Base-by-base conservation (phyloP, 768 basidiomycete genomes). In the Suillus brevipes region DNA sequence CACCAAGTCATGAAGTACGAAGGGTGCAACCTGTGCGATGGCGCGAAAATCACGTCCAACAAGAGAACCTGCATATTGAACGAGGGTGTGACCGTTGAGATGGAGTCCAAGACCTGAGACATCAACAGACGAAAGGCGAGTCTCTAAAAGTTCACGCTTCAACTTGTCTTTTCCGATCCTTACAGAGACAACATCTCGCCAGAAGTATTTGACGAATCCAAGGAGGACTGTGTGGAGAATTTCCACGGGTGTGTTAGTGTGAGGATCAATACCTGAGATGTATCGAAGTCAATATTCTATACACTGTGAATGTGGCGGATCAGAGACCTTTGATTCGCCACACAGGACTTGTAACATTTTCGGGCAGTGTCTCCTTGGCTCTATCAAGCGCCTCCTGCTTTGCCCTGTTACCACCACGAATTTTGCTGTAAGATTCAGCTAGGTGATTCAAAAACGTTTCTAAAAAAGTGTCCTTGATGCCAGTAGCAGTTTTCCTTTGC, bases 131-230 rank as follows among this genome's bases (percentile, higher is more conserved):
- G 60, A 63, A 1, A 67, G 45, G 9, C 37, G 55, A 9, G 64
- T 53, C n/a, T 53, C 28, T 25, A 49, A 49, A 25, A 67, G 64
- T 4, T 63, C 59, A 36, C 7, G n/a, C 18, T 66, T 63, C 36
- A 56, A 38, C 23, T 63, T 63, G 34, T 63, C 56, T 20, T 62
- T 62, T 20, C 59, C 56, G 12, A 42, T 59, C 23, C 47, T 23
- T 14, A 49, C 23, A 9, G 38, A 57, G 8, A 68, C 64, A 6
- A 45, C 62, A 56, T 72, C 67, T 2, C 67, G 36, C 71, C 71
- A 73, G 25, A 67, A 64, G 47, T 72, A 73, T 52, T 73, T 73
- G 50, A 73, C 64, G 42, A 72, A 61, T 34, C 67, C 69, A 4
- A 73, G 67, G 1, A 73, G 68, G 40, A 73, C 49, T 0, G 66